Evolutionary conservation across 345 rosid species (phyloP).

Genomic region (Mangifera indica): DNA sequence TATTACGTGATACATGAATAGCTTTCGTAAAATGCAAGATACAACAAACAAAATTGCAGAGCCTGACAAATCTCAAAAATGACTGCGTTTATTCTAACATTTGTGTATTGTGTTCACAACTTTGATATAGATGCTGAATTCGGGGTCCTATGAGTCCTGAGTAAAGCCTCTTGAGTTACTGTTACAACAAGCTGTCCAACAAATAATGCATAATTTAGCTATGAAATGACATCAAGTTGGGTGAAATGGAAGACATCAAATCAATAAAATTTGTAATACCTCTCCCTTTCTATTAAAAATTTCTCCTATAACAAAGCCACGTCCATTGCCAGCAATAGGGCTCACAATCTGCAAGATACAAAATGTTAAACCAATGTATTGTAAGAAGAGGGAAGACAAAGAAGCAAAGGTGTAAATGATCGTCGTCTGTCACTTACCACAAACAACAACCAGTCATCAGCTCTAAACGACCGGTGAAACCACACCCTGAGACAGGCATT

Average conservation of each 20-base stretch:
- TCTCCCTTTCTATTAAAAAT: slow-evolving; percentile 81
- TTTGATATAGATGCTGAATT: slow-evolving; percentile 47
- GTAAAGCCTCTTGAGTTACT: slow-evolving; percentile 74
- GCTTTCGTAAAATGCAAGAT: too few relatives aligned
- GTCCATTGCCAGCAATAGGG: slow-evolving; percentile 58
- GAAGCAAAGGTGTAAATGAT: slow-evolving; percentile 3
- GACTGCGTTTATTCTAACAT: not conserved
- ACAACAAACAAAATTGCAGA: not conserved
- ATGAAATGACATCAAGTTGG: not conserved
- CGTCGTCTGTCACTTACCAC: slow-evolving; percentile 45
- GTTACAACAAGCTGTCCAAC: slow-evolving; percentile 73
- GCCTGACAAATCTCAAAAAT: not conserved
- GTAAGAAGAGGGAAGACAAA: not conserved
- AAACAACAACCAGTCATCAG: slow-evolving; percentile 91
- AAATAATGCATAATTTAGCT: not conserved
- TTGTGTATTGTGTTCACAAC: slow-evolving; percentile 41
- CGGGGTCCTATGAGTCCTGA: slow-evolving; percentile 46
- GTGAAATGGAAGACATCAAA: not conserved
- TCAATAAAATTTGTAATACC: slow-evolving; percentile 35
- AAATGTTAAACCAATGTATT: not conserved
- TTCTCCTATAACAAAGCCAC: slow-evolving; percentile 76
- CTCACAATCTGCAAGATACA: slow-evolving; percentile 47
- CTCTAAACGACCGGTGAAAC: slow-evolving; percentile 85
- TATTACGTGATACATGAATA: too few relatives aligned
- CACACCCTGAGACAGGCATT: slow-evolving; percentile 59